Evolutionary conservation across 2,329 filamentous ascomycete species (phyloP), one percentile per base, ranked within the genome.

Genomic region (Fusarium sp.): DNA sequence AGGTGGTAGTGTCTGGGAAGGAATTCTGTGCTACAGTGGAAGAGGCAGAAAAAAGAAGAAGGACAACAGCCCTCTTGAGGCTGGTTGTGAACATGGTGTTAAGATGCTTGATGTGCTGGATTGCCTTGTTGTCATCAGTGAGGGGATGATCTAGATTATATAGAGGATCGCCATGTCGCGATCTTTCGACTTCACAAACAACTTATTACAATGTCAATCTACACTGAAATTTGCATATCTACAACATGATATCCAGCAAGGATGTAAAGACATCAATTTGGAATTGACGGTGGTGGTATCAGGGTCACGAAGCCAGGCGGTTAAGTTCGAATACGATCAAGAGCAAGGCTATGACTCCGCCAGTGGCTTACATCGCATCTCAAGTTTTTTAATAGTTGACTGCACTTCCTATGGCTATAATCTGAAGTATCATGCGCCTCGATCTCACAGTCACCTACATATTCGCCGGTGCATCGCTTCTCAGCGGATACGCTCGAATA

Each of bases 1-100:
- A 63, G n/a, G 61, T 63, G n/a, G 61, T 63, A 41, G 61, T 50
- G 61, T 61, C 42, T 28, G 44, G 55, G 36, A 63, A 63, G 10
- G 42, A 28, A 30, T 36, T 41, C 20, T 41, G 28, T 61, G 61
- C 55, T 22, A 24, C 15, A n/a, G 18, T 28, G 13, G 8, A n/a
- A 12, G 54, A 63, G 14, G 28, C 2, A 28, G 17, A 35, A 6
- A 47, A 22, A 8, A 50, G 6, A 5, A 63, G 18, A 12, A 63
- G n/a, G 15, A 17, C 6, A 30, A 18, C 14, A 14, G 8, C 10
- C 6, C 20, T 24, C 24, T 48, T 14, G 10, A 61, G 15, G 6
- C 8, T 24, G 8, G 4, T 6, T 28, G 15, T 2, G 10, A n/a
- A 3, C 61, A 63, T 63, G 13, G 4, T 30, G 28, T 8, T 28